Evolutionary conservation across 2,329 filamentous ascomycete species (phyloP), one percentile per base, ranked within the genome.

Genomic region (Ophiocordyceps sinensis): DNA sequence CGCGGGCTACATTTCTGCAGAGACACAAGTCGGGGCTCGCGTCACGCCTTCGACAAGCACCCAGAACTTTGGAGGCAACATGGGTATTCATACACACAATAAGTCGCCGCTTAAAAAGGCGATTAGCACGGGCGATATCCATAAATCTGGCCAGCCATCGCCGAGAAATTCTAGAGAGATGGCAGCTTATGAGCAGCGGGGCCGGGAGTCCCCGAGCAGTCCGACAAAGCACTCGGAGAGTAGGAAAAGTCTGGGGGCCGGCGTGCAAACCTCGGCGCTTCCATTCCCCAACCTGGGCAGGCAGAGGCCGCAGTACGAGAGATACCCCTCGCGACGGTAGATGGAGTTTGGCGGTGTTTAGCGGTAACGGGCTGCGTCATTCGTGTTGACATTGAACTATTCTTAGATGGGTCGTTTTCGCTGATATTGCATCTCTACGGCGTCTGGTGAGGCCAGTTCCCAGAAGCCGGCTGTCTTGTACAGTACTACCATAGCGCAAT

Each of bases 41-140:
- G 46, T 39, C 21, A 28, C 43, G 23, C 32, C 48, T 14, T 51
- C 51, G 5, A 49, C 47, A 38, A 43, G 54, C 2, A 55, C 46
- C 8, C 41, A 51, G 5, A 57, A 52, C 44, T 65, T 64, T 54
- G 86, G 86, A 14, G 86, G 88, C 3, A 89, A 73, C 54, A 66
- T 94, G 39, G 87, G 88, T 13, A 71, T 93, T 1, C 87, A 79
- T 58, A 81, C 73, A 6, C 85, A 94, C 57, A 78, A 79, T 6
- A 82, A 80, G 34, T 94, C 85, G 11, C 89, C 89, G 0, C 60
- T 96, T 12, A 82, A 86, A 52, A 94, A 94, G 57, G 71, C 83
- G 2, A 66, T 66, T 13, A 77, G 77, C 67, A 51, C 85, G 65
- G 60, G 75, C 60, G 60, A 83, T 43, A 66, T 77, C 36, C 65